Percentiles rank a stretch among this genome's conserved stretches.
phyloP scores from a whole-genome alignment of 2,329 filamentous ascomycete species.

The Microcyclospora tardicrescens region DNA sequence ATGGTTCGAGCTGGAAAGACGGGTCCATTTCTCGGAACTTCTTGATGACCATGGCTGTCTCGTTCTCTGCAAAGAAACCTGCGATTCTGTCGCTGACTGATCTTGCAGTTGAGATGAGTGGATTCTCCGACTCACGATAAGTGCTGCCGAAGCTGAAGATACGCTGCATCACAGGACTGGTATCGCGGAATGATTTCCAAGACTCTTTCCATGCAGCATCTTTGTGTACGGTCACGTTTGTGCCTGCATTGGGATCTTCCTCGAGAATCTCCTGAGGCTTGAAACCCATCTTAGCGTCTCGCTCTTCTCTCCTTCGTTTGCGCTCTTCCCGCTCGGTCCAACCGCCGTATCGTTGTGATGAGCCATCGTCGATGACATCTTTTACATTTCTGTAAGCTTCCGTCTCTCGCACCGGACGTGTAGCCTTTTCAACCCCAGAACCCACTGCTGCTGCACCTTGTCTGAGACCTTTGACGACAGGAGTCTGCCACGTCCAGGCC shows the following conservation, averaged over 20 bases:
- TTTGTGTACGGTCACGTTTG: constrained; percentile 90
- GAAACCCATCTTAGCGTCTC: constrained; percentile 43
- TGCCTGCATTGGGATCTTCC: constrained; percentile 88
- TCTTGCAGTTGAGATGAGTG: constrained; percentile 79
- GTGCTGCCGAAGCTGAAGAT: constrained; percentile 74
- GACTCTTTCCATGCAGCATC: constrained; percentile 95
- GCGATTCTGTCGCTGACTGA: constrained; percentile 87
- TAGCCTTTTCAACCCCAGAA: constrained; percentile 83
- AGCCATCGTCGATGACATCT: constrained; percentile 91
- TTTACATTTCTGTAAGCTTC: constrained; percentile 90
- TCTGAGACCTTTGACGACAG: constrained; percentile 80
- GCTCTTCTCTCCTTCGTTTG: constrained; percentile 59
- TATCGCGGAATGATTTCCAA: constrained; percentile 92
- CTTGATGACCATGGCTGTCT: constrained; percentile 95
- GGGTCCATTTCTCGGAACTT: constrained; percentile 96
- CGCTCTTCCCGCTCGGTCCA: constrained; percentile 97
- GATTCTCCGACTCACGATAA: constrained; percentile 96
- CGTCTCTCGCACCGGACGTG: constrained; percentile 82
- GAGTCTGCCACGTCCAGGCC: constrained; percentile 93
- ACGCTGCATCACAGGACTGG: constrained; percentile 75
- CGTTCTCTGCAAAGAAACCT: constrained; percentile 96
- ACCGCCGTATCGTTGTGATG: constrained; percentile 87
- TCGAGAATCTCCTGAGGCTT: constrained; percentile 47
- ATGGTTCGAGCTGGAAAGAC: constrained; percentile 85
- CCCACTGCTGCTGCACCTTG: constrained; percentile 78